These are phyloP conservation scores for Drosera spatulata DNA, from an alignment of 179 eudicot species.

Conservation along the genomic window DNA sequence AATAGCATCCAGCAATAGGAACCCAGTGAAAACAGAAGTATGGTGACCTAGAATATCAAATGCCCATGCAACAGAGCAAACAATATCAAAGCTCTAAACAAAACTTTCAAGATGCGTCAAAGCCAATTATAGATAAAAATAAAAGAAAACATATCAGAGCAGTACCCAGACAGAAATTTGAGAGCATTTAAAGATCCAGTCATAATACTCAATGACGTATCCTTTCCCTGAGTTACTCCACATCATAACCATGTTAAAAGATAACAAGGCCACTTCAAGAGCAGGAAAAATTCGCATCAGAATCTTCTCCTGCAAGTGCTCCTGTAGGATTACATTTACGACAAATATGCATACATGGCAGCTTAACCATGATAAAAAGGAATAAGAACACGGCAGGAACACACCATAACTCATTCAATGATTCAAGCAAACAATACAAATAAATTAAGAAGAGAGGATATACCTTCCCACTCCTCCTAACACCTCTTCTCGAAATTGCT, in stretches of 20 bases:
- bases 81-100: not conserved
- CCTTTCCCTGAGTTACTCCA: conserved; percentile 16
- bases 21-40: conserved; percentile 32
- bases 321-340: conserved; percentile 13
- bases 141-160: not conserved
- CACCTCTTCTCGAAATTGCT: conserved; percentile 16
- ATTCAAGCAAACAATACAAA: not conserved
- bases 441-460: not conserved
- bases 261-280: conserved; percentile 34
- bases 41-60: conserved; percentile 25
- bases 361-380: no score
- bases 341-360: not conserved
- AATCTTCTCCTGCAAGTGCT: conserved; percentile 25
- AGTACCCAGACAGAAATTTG: conserved; percentile 59
- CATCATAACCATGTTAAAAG: conserved; percentile 31
- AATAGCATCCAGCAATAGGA: conserved; percentile 28
- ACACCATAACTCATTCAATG: not conserved
- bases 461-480: conserved; percentile 27
- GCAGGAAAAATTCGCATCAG: conserved; percentile 23
- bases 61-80: conserved; percentile 3
- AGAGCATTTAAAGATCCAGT: conserved; percentile 42
- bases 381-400: not conserved
- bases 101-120: not conserved
- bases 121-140: not conserved
- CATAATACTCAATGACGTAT: conserved; percentile 22